These are phyloP conservation scores for Cyclotella kingstonii DNA, from an alignment of 108 stramenopile genomes.

Conservation along the genomic window DNA sequence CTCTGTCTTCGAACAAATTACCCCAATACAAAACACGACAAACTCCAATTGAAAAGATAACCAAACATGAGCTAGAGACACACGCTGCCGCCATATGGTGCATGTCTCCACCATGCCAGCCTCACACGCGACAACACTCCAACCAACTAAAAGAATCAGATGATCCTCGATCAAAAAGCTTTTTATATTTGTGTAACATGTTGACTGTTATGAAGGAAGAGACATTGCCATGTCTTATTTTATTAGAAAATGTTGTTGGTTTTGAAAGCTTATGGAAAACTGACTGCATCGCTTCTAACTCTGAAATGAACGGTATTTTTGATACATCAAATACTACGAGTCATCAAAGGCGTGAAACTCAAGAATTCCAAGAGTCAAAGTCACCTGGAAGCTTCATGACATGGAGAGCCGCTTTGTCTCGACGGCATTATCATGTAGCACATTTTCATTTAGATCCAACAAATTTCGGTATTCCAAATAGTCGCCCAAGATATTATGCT, in stretches of 20 bases:
- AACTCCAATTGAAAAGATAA: constrained; percentile 61
- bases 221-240: constrained; percentile 57
- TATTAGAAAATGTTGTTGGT: constrained; percentile 89
- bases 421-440: constrained; percentile 53
- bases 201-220: constrained; percentile 43
- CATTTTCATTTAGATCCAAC: constrained; percentile 82
- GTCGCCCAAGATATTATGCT: constrained; percentile 81
- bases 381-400: constrained; percentile 47
- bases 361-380: not conserved
- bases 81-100: constrained; percentile 71
- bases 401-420: constrained; percentile 45
- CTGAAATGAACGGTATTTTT: not conserved
- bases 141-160: constrained; percentile 60
- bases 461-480: constrained; percentile 83
- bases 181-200: constrained; percentile 66
- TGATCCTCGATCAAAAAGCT: constrained; percentile 65
- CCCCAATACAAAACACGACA: constrained; percentile 22
- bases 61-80: constrained; percentile 41
- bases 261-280: constrained; percentile 54
- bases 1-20: constrained; percentile 4
- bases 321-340: not conserved
- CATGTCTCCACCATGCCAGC: constrained; percentile 91
- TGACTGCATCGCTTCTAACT: not conserved
- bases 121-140: constrained; percentile 73
- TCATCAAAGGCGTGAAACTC: not conserved